phyloP scores from a whole-genome alignment of 2,329 filamentous ascomycete species.

The Botrytis byssoidea region DNA sequence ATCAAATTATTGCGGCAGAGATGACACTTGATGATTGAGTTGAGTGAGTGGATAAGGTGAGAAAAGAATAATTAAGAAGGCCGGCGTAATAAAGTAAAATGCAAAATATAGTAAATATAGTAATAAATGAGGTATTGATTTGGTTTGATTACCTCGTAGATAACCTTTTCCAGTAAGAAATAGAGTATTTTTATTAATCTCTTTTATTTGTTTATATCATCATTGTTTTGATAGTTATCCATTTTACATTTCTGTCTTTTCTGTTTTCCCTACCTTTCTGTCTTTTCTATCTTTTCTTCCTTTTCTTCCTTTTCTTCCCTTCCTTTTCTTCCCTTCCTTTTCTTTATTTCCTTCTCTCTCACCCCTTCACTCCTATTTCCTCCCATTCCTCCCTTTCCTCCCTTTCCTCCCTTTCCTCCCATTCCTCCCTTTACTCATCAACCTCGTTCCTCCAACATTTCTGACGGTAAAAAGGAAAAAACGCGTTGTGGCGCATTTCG shows the following conservation, averaged over 20 bases:
- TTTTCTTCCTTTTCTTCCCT: background rate
- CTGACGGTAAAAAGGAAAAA: background rate
- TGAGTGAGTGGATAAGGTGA: background rate
- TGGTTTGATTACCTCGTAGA: background rate
- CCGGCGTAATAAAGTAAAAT: background rate
- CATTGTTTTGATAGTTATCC: background rate
- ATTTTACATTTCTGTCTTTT: background rate
- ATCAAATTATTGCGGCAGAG: background rate
- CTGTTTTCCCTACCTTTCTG: background rate
- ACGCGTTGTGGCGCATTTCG: background rate
- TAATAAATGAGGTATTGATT: background rate
- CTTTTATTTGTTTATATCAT: background rate
- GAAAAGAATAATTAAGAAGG: conserved; percentile 6
- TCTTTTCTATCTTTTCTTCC: background rate
- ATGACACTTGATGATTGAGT: background rate
- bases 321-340: background rate
- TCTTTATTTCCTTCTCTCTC: no score
- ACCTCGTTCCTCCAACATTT: background rate
- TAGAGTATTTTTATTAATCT: background rate
- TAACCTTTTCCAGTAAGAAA: background rate
- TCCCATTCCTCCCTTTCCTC: no score
- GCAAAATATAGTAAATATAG: background rate
- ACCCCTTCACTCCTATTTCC: background rate
- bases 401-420: background rate
- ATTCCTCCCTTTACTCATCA: background rate